phyloP scores from a whole-genome alignment of 805 yeast species.

The Ogataea pignaliae region DNA sequence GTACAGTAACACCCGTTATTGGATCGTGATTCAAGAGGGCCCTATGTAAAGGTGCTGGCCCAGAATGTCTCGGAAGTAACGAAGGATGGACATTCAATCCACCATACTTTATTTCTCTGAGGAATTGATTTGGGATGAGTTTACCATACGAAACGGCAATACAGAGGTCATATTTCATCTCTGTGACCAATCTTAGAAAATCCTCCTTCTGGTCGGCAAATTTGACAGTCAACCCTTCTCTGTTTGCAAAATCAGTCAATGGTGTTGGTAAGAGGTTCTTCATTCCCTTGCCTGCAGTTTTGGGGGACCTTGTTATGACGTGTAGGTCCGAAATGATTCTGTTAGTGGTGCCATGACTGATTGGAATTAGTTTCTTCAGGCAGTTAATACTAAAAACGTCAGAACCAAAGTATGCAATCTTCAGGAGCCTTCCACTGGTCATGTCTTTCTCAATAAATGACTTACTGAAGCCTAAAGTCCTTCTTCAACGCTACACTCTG shows the following conservation, averaged over 20 bases:
- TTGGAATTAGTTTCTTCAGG: conserved; percentile 35
- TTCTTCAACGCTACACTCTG: no score
- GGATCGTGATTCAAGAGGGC: conserved; percentile 62
- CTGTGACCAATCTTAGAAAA: conserved; percentile 21
- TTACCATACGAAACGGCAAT: conserved; percentile 92
- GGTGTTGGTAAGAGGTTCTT: conserved; percentile 48
- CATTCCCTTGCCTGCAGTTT: conserved; percentile 57
- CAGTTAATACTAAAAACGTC: conserved; percentile 64
- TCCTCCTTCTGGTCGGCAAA: conserved; percentile 50
- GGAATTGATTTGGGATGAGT: conserved; percentile 63
- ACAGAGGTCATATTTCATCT: conserved; percentile 49
- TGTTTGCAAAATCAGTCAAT: conserved; percentile 37
- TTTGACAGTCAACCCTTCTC: conserved; percentile 32
- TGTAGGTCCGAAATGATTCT: conserved; percentile 35
- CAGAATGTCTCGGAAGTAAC: conserved; percentile 72
- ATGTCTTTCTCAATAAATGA: neutral
- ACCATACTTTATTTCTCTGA: conserved; percentile 47
- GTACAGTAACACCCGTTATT: conserved; percentile 80
- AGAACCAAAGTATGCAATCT: conserved; percentile 72
- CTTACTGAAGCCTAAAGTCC: no score
- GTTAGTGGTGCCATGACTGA: conserved; percentile 1
- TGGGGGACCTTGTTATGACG: conserved; percentile 60
- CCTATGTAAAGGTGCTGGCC: conserved; percentile 86
- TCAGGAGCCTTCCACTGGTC: conserved; percentile 7
- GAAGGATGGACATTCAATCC: conserved; percentile 95